Conservation (phyloP, 768 basidiomycete species). For the Lactifluus rugatus region DNA sequence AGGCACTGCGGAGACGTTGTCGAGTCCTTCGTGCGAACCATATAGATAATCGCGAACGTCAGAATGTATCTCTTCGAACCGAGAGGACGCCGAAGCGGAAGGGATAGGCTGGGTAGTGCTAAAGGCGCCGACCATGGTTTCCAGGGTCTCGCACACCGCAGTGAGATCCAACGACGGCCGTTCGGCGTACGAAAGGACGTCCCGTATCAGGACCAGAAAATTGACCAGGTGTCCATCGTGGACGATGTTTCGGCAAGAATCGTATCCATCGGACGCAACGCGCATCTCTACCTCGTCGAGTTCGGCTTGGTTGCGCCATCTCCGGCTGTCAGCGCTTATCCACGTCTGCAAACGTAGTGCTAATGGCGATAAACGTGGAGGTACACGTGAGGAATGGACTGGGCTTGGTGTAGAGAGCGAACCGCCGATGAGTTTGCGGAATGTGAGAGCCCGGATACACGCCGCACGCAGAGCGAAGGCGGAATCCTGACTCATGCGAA, state of each 20-base stretch:
- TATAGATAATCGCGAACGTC: background rate
- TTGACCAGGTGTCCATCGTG: background rate
- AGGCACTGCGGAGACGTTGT: background rate
- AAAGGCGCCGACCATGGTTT: background rate
- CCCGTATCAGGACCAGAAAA: background rate
- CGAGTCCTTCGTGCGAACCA: background rate
- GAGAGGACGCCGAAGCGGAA: background rate
- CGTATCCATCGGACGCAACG: background rate
- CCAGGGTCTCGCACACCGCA: background rate
- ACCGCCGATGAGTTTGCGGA: background rate
- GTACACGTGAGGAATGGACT: background rate
- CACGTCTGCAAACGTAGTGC: conserved; percentile 1
- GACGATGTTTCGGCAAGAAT: background rate
- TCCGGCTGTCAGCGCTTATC: background rate
- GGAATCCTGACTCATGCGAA: background rate
- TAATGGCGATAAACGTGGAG: background rate
- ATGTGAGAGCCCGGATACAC: conserved; percentile 3
- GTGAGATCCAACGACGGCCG: background rate
- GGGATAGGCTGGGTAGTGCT: background rate
- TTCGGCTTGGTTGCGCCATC: background rate
- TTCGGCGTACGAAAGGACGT: background rate
- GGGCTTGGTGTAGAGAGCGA: background rate
- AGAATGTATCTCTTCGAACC: background rate
- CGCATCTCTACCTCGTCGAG: background rate
- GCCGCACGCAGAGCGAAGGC: background rate